These are phyloP conservation scores for Aspergillus baeticus DNA, from an alignment of 495 filamentous ascomycete genomes.

Conservation along the genomic window DNA sequence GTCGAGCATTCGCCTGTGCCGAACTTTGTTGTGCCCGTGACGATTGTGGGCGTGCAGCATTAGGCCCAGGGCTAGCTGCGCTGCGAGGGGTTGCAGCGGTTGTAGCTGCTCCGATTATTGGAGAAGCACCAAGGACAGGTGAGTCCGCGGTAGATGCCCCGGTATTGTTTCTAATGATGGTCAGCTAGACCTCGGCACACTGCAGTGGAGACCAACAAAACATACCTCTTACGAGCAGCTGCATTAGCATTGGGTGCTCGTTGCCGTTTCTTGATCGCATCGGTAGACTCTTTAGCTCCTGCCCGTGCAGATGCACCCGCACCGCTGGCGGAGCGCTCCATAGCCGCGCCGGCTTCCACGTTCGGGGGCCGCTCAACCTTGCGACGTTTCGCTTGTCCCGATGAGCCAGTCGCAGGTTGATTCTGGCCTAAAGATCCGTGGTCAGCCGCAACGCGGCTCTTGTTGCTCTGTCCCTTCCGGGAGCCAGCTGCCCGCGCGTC, in stretches of 20 bases:
- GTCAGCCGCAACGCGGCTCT: constrained; percentile 51
- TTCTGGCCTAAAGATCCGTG: constrained; percentile 26
- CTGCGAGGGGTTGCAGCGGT: constrained; percentile 52
- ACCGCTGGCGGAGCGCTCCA: constrained; percentile 71
- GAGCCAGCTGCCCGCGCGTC: constrained; percentile 51
- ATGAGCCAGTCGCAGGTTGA: constrained; percentile 6
- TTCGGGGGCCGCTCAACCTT: constrained; percentile 67
- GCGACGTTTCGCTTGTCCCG: constrained; percentile 63
- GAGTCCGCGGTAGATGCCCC: constrained; percentile 55
- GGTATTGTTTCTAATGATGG: constrained; percentile 45
- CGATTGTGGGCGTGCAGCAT: constrained; percentile 52
- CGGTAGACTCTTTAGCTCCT: constrained; percentile 57
- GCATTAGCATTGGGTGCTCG: constrained; percentile 59
- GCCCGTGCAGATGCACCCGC: constrained; percentile 45
- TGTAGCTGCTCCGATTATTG: constrained; percentile 61
- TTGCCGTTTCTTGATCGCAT: constrained; percentile 67
- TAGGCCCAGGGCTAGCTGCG: constrained; percentile 46
- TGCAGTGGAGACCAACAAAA: background rate
- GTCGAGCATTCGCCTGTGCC: constrained; percentile 51
- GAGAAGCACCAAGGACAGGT: constrained; percentile 70
- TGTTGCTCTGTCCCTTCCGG: constrained; percentile 59
- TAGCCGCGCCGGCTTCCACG: constrained; percentile 51
- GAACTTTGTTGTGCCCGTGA: constrained; percentile 70
- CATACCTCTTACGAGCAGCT: constrained; percentile 70
- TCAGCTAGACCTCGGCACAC: constrained; percentile 12